Conservation (phyloP, 805 yeast species). For the Zygosaccharomyces gambellarensis region DNA sequence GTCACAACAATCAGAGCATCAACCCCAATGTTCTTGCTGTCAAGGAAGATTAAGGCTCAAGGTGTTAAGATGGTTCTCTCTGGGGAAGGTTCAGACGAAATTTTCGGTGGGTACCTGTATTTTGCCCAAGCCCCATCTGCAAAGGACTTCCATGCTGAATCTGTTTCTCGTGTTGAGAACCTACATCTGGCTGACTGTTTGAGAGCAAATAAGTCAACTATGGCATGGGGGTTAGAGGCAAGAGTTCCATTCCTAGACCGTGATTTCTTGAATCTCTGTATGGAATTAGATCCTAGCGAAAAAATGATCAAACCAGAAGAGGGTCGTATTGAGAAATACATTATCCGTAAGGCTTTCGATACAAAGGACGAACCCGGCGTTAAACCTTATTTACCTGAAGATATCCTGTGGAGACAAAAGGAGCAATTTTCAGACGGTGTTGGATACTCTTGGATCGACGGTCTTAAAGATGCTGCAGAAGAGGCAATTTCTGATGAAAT, state of each 20-base stretch:
- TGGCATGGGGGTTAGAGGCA: constrained; percentile 99
- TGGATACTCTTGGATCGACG: constrained; percentile 99
- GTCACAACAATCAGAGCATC: constrained; percentile 99
- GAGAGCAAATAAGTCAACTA: constrained; percentile 98
- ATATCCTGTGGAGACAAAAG: constrained; percentile 98
- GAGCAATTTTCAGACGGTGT: constrained; percentile 99
- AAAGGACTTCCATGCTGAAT: constrained; percentile 89
- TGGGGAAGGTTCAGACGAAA: constrained; percentile 99
- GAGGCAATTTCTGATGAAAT: constrained; percentile 81
- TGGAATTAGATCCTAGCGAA: constrained; percentile 93
- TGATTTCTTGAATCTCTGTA: constrained; percentile 81
- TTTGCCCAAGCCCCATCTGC: constrained; percentile 96
- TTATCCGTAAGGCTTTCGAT: constrained; percentile 95
- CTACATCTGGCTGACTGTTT: constrained; percentile 94
- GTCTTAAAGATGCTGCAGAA: constrained; percentile 93
- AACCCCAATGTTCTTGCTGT: constrained; percentile 95
- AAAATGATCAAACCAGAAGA: constrained; percentile 70
- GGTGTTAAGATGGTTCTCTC: constrained; percentile 99
- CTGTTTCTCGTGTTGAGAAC: constrained; percentile 95
- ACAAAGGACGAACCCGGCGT: constrained; percentile 73
- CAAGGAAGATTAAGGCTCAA: constrained; percentile 97
- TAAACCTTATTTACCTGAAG: constrained; percentile 89
- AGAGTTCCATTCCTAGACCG: constrained; percentile 98
- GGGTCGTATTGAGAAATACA: constrained; percentile 89
- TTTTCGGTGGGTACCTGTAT: constrained; percentile 97